phyloP scores from a whole-genome alignment of 306 rosid species.

The Psophocarpus tetragonolobus region DNA sequence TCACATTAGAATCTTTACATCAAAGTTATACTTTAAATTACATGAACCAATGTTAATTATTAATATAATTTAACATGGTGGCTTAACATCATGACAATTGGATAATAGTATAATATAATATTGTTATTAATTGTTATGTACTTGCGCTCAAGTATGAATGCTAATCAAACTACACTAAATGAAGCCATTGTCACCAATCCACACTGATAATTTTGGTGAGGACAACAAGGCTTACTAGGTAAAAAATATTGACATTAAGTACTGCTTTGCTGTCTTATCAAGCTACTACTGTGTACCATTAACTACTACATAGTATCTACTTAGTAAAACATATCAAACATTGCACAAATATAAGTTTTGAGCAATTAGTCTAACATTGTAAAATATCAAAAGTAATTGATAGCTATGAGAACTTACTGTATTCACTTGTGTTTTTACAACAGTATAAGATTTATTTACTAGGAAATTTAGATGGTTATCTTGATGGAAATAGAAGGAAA shows the following conservation, averaged over 20 bases:
- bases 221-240: background rate
- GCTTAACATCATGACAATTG: background rate
- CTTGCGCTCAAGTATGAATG: background rate
- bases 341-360: background rate
- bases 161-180: background rate
- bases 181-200: background rate
- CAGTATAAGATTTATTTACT: background rate
- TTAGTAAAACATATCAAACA: constrained; percentile 8
- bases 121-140: background rate
- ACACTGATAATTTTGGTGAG: background rate
- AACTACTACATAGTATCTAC: background rate
- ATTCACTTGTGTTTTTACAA: background rate
- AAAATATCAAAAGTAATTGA: constrained; percentile 1
- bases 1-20: too few species aligned
- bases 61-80: too few species aligned
- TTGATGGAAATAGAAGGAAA: too few species aligned
- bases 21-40: too few species aligned
- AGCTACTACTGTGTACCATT: background rate
- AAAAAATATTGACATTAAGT: background rate
- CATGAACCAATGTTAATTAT: too few species aligned
- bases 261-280: background rate
- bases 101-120: background rate
- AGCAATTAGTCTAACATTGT: background rate
- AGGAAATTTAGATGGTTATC: constrained; percentile 50
- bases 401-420: background rate